Evolutionary conservation across 2,329 filamentous ascomycete genomes (phyloP).

Genomic region (Phaeomoniella chlamydospora): DNA sequence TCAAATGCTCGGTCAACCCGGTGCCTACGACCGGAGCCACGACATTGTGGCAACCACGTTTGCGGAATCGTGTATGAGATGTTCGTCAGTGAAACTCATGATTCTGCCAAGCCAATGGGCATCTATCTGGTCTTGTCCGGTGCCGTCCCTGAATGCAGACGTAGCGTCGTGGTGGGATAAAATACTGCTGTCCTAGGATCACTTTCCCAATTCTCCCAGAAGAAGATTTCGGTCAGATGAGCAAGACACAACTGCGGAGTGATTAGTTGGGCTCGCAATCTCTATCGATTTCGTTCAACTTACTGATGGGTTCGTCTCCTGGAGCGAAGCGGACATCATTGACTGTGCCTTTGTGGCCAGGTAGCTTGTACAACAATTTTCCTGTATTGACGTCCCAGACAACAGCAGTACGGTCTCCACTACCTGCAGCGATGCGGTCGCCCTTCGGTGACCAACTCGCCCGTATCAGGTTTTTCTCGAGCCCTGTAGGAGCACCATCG

Average conservation of each 20-base stretch:
- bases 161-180: no score
- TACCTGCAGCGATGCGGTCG: conserved; percentile 75
- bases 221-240: conserved; percentile 81
- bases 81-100: no score
- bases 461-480: conserved; percentile 83
- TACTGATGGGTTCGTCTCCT: conserved; percentile 71
- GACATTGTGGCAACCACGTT: no score
- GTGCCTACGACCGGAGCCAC: no score
- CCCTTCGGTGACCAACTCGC: conserved; percentile 83
- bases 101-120: no score
- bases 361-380: conserved; percentile 86
- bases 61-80: no score
- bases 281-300: no score
- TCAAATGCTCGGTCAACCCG: no score
- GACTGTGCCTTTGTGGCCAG: conserved; percentile 86
- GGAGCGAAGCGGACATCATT: conserved; percentile 91
- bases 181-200: no score
- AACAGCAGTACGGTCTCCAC: conserved; percentile 78
- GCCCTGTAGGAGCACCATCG: conserved; percentile 73
- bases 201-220: conserved; percentile 47
- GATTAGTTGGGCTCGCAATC: no score
- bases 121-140: no score
- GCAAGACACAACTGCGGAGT: conserved; percentile 71
- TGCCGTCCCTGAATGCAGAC: no score
- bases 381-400: conserved; percentile 84